Percentiles rank a stretch among this genome's conserved stretches.
Evolutionary conservation across 1,284 basidiomycete genomes (phyloP).

Genomic region (Serendipita sp.): DNA sequence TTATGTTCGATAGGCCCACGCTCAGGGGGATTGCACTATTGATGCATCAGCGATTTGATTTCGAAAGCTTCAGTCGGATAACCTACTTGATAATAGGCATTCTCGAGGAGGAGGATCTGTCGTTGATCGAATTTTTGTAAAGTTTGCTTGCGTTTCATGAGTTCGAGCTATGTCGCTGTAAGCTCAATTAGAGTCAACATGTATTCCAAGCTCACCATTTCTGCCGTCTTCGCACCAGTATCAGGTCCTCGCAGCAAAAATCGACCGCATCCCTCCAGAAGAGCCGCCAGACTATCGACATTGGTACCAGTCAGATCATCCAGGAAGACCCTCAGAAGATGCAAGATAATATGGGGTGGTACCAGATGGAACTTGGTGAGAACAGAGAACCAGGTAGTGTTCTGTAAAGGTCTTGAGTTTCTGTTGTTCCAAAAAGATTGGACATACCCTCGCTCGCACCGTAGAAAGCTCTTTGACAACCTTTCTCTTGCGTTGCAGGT

Average conservation of each 20-base stretch:
- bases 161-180: slow-evolving; percentile 51
- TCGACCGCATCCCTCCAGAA: slow-evolving; percentile 89
- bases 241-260: slow-evolving; percentile 82
- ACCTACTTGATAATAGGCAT: slow-evolving; percentile 89
- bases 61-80: background rate
- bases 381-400: slow-evolving; percentile 78
- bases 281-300: slow-evolving; percentile 82
- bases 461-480: slow-evolving; percentile 80
- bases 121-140: slow-evolving; percentile 86
- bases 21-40: slow-evolving; percentile 91
- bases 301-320: slow-evolving; percentile 90
- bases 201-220: slow-evolving; percentile 42
- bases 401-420: slow-evolving; percentile 33
- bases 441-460: slow-evolving; percentile 64
- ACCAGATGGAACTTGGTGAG: slow-evolving; percentile 94
- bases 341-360: slow-evolving; percentile 81
- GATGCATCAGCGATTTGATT: slow-evolving; percentile 11
- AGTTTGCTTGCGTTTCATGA: slow-evolving; percentile 87
- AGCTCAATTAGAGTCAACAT: slow-evolving; percentile 5
- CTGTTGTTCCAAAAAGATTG: background rate
- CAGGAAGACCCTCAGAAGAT: slow-evolving; percentile 92
- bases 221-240: slow-evolving; percentile 70
- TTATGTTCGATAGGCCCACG: slow-evolving; percentile 75
- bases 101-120: slow-evolving; percentile 82
- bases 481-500: slow-evolving; percentile 89